Evolutionary conservation across 192 early-diverging fungal genomes (phyloP), one percentile per base, ranked within the genome.

Genomic region (Coemansia biformis): DNA sequence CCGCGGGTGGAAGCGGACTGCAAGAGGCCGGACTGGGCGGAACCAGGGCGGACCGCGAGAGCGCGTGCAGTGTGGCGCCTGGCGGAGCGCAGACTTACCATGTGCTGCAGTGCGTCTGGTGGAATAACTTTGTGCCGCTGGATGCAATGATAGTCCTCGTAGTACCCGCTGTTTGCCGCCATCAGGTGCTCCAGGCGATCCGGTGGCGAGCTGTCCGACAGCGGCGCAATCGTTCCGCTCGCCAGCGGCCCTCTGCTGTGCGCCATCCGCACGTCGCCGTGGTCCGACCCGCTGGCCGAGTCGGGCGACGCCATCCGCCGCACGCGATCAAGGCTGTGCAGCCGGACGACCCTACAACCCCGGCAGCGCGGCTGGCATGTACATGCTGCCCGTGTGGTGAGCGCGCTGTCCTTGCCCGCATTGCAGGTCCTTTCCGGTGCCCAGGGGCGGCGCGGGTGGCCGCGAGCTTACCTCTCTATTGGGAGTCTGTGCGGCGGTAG

Each of bases 111-210:
- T 30, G 51, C 39, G 26, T 74, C 63, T 2, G 63, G 40, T 8
- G 71, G 63, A 28, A 74, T 58, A 26, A 61, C 43, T 18, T 62
- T 66, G 48, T 74, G 71, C 34, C 71, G 71, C 51, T 74, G 71
- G 11, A 74, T 74, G 39, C 47, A 59, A 45, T 74, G 71, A 26
- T 63, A 48, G 16, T 17, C 32, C 32, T 66, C 63, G 42, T 51
- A 66, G 43, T 66, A 74, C 16, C 63, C 71, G 41, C 71, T 66
- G 37, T 74, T 74, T 16, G 50, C 32, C 1, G 40, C 37, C 9
- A 51, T 18, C 22, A 74, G 48, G 38, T 42, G 48, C 24, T 42
- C 21, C 18, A 66, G 71, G 43, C 71, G 63, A 38, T 66, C 59
- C 11, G 44, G 36, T 22, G 54, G 14, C 30, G 44, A 47, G 29